A percentile compares a stretch with the other conserved stretches of the same genome.
These are phyloP conservation scores for Theobroma cacao DNA, from an alignment of 345 rosid genomes.

Conservation along the genomic window DNA sequence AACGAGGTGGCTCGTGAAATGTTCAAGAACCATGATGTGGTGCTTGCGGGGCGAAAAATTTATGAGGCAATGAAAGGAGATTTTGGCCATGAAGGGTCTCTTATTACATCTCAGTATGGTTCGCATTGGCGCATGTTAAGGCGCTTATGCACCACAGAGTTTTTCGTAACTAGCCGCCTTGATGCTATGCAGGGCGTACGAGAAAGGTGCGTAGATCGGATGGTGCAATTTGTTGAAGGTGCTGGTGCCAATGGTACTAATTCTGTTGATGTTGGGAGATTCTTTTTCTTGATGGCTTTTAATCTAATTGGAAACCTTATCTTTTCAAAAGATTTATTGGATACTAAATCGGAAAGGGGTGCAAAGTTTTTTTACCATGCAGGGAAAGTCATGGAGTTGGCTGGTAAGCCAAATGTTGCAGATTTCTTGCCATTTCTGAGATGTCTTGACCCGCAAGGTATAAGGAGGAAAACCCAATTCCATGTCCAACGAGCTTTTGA, in stretches of 20 bases:
- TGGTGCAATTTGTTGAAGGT: slow-evolving; percentile 50
- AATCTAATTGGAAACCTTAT: slow-evolving; percentile 70
- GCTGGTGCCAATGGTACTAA: slow-evolving; percentile 45
- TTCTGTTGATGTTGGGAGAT: slow-evolving; percentile 54
- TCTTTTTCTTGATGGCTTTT: slow-evolving; percentile 70
- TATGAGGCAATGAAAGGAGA: slow-evolving; percentile 79
- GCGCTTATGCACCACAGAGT: slow-evolving; percentile 60
- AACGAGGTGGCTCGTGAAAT: slow-evolving; percentile 61
- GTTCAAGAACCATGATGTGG: slow-evolving; percentile 73
- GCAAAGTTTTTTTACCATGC: slow-evolving; percentile 59
- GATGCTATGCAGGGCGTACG: slow-evolving; percentile 52
- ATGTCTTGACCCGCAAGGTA: slow-evolving; percentile 71
- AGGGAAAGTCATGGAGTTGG: slow-evolving; percentile 75
- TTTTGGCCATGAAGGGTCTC: slow-evolving; percentile 52
- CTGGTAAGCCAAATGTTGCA: slow-evolving; percentile 72
- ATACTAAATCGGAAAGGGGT: slow-evolving; percentile 54
- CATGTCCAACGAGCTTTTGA: slow-evolving; percentile 66
- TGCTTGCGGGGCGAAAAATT: slow-evolving; percentile 68
- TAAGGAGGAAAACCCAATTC: slow-evolving; percentile 57
- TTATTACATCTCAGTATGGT: slow-evolving; percentile 79
- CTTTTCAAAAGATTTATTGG: slow-evolving; percentile 69
- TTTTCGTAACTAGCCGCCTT: slow-evolving; percentile 60
- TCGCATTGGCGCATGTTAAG: slow-evolving; percentile 74
- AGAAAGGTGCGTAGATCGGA: slow-evolving; percentile 41
- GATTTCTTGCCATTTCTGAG: slow-evolving; percentile 68